These are phyloP conservation scores for Trypanosoma lewisi DNA, from an alignment of 208 protist species.

Conservation along the genomic window DNA sequence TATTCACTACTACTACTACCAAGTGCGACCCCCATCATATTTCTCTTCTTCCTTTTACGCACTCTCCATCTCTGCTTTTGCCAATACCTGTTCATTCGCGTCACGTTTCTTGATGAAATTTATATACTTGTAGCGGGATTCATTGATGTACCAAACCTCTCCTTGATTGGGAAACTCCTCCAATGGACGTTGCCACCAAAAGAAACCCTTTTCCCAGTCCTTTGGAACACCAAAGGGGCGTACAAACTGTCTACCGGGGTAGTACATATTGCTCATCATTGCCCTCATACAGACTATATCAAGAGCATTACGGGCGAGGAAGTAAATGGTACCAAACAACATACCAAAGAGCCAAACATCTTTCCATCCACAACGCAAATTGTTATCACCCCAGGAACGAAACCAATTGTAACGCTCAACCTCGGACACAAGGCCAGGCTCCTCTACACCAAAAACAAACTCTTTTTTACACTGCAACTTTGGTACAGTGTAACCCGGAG, in stretches of 20 bases:
- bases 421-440: constrained; percentile 75
- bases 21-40: too few relatives aligned
- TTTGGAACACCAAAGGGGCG: constrained; percentile 76
- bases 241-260: constrained; percentile 65
- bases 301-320: constrained; percentile 52
- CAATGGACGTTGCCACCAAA: constrained; percentile 87
- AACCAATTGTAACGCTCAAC: constrained; percentile 90
- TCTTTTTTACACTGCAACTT: constrained; percentile 85
- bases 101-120: constrained; percentile 80
- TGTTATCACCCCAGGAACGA: constrained; percentile 78
- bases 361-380: constrained; percentile 78
- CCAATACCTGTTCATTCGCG: constrained; percentile 55
- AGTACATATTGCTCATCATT: constrained; percentile 83
- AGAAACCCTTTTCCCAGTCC: constrained; percentile 66
- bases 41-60: constrained; percentile 1
- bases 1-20: too few relatives aligned
- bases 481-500: constrained; percentile 81
- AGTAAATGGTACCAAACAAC: constrained; percentile 57
- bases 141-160: constrained; percentile 78
- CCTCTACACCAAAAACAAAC: constrained; percentile 82
- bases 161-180: constrained; percentile 86
- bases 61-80: constrained; percentile 38
- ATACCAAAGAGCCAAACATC: constrained; percentile 76
- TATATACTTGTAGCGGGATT: constrained; percentile 77
- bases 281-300: constrained; percentile 61